A percentile compares a stretch with the other conserved stretches of the same genome.
Conservation (phyloP, 2,329 filamentous ascomycete species). For the Arachnomyces sp. region DNA sequence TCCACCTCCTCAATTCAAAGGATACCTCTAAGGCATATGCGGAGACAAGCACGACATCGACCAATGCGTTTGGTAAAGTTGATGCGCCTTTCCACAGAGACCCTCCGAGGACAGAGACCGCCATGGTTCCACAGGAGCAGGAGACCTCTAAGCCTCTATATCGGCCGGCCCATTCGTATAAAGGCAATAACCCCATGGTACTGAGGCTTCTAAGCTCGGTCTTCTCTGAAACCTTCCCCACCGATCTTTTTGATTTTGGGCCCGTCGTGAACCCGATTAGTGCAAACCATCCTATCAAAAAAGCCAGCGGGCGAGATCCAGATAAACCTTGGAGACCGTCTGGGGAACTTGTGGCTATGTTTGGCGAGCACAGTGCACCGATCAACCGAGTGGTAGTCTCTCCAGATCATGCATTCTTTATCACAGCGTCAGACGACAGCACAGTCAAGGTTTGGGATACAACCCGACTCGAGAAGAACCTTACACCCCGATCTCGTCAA, state of each 20-base stretch:
- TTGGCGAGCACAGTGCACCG: conserved; percentile 75
- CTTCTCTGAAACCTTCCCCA: conserved; percentile 59
- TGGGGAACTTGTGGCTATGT: conserved; percentile 75
- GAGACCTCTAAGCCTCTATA: conserved; percentile 36
- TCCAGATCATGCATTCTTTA: conserved; percentile 88
- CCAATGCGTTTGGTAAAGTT: conserved; percentile 57
- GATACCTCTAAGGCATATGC: conserved; percentile 53
- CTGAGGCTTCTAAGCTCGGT: conserved; percentile 69
- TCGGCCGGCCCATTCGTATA: conserved; percentile 69
- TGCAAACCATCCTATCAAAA: conserved; percentile 43
- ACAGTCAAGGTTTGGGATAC: conserved; percentile 91
- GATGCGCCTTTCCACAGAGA: conserved; percentile 43
- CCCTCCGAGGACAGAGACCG: conserved; percentile 27
- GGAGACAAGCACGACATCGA: conserved; percentile 56
- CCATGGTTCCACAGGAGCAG: conserved; percentile 28
- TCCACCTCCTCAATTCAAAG: conserved; percentile 51
- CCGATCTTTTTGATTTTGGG: conserved; percentile 59
- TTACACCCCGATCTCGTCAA: conserved; percentile 77
- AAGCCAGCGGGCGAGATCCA: conserved; percentile 44
- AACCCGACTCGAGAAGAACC: conserved; percentile 77
- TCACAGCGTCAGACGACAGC: conserved; percentile 87
- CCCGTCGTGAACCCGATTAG: conserved; percentile 67
- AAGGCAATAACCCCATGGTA: conserved; percentile 61
- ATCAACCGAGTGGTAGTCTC: conserved; percentile 75
- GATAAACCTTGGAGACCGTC: conserved; percentile 71